phyloP scores from a whole-genome alignment of 1,284 basidiomycete species.

The Cutaneotrichosporon sp. region DNA sequence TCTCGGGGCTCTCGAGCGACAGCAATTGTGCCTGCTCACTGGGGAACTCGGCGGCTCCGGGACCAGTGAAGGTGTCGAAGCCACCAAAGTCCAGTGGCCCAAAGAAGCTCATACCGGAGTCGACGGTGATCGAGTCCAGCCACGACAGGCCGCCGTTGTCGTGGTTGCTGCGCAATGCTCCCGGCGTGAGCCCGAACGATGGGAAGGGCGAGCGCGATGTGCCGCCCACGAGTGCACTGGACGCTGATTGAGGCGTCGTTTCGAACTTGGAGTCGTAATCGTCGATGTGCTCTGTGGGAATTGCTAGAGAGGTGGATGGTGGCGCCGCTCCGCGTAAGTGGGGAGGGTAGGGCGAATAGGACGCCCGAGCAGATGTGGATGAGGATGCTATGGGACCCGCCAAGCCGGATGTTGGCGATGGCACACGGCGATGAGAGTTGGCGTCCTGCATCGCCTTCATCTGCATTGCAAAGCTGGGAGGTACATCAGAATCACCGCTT shows the following conservation, averaged over 20 bases:
- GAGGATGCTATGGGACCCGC: too few relatives aligned
- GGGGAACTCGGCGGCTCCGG: slow-evolving; percentile 14
- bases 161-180: slow-evolving; percentile 6
- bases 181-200: slow-evolving; percentile 20
- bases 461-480: slow-evolving; percentile 13
- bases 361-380: background rate
- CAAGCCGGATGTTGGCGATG: too few relatives aligned
- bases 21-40: slow-evolving; percentile 41
- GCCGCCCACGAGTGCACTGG: background rate
- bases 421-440: background rate
- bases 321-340: too few relatives aligned
- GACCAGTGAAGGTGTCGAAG: slow-evolving; percentile 9
- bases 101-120: slow-evolving; percentile 9
- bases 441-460: slow-evolving; percentile 10
- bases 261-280: background rate
- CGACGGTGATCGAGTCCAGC: slow-evolving; percentile 23
- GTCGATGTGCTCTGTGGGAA: background rate
- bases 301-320: background rate
- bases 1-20: slow-evolving; percentile 34
- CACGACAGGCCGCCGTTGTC: slow-evolving; percentile 20
- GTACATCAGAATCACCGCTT: too few relatives aligned
- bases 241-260: background rate
- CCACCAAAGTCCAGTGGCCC: slow-evolving; percentile 8
- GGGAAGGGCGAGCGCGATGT: slow-evolving; percentile 17
- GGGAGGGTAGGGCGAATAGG: background rate